These are phyloP conservation scores for Calonectria fujianensis DNA, from an alignment of 2,329 filamentous ascomycete genomes.

Conservation along the genomic window DNA sequence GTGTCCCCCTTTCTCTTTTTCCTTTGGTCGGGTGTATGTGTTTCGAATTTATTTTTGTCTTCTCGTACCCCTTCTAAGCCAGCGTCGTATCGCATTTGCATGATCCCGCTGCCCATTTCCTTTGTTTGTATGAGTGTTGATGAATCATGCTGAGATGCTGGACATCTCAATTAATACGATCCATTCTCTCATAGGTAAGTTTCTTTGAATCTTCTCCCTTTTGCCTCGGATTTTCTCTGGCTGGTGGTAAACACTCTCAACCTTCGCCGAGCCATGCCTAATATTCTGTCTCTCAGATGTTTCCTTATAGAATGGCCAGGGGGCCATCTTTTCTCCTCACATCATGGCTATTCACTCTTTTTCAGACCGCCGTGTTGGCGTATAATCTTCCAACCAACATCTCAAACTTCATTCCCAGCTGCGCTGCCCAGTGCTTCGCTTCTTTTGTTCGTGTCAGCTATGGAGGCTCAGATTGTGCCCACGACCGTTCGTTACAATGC, in stretches of 20 bases:
- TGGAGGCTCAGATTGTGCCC: slow-evolving; percentile 65
- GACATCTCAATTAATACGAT: slow-evolving; percentile 57
- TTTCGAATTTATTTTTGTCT: slow-evolving; percentile 42
- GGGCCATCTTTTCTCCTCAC: slow-evolving; percentile 57
- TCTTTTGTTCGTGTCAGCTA: slow-evolving; percentile 79
- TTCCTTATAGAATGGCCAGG: slow-evolving; percentile 65
- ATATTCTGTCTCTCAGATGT: slow-evolving; percentile 60
- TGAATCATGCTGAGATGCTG: slow-evolving; percentile 62
- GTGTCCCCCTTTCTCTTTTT: slow-evolving; percentile 27
- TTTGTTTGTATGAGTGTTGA: slow-evolving; percentile 50
- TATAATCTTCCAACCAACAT: slow-evolving; percentile 62
- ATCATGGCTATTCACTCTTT: slow-evolving; percentile 58
- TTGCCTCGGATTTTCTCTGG: neutral
- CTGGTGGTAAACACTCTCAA: neutral
- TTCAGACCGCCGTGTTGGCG: slow-evolving; percentile 53
- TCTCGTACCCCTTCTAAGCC: slow-evolving; percentile 34
- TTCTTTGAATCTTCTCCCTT: neutral
- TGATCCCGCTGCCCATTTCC: slow-evolving; percentile 36
- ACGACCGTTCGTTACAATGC: slow-evolving; percentile 71
- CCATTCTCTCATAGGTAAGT: slow-evolving; percentile 54
- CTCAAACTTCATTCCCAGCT: slow-evolving; percentile 71
- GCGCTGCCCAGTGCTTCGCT: slow-evolving; percentile 76
- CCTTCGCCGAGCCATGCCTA: slow-evolving; percentile 13
- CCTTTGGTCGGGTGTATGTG: slow-evolving; percentile 36
- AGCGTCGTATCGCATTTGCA: slow-evolving; percentile 38